Evolutionary conservation across 805 yeast genomes (phyloP).

Genomic region (Hanseniaspora clermontiae): DNA sequence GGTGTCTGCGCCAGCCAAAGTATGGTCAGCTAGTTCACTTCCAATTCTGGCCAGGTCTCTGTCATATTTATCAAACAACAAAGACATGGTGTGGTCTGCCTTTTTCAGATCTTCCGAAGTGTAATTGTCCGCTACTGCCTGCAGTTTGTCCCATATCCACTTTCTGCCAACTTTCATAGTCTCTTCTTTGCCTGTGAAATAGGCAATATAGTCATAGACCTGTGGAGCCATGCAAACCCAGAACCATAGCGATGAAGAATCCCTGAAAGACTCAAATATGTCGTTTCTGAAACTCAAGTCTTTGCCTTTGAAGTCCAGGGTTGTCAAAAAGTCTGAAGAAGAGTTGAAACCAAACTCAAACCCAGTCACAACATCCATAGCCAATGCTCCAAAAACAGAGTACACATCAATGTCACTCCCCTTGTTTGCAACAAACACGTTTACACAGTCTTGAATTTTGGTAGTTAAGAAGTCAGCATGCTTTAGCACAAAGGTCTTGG

Average conservation of each 20-base stretch:
- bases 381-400: conserved; percentile 53
- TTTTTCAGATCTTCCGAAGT: conserved; percentile 14
- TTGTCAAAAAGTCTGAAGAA: conserved; percentile 35
- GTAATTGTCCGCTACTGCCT: conserved; percentile 15
- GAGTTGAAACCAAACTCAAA: conserved; percentile 44
- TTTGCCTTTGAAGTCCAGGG: conserved; percentile 15
- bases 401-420: conserved; percentile 40
- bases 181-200: conserved; percentile 26
- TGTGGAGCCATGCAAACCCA: conserved; percentile 51
- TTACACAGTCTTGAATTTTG: conserved; percentile 26
- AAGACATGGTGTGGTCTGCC: conserved; percentile 14
- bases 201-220: conserved; percentile 40
- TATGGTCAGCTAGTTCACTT: conserved; percentile 46
- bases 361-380: conserved; percentile 55
- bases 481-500: conserved; percentile 32
- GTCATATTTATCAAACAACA: conserved; percentile 9
- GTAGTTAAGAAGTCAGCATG: conserved; percentile 28
- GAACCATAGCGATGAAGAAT: conserved; percentile 48
- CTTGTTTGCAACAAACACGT: conserved; percentile 18
- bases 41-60: conserved; percentile 16
- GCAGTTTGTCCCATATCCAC: conserved; percentile 34
- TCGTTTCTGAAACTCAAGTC: conserved; percentile 29
- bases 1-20: conserved; percentile 69
- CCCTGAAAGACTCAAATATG: conserved; percentile 34
- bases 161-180: conserved; percentile 32